Evolutionary conservation across 371 early-diverging fungal genomes (phyloP).

Genomic region (Lichtheimia corymbifera): DNA sequence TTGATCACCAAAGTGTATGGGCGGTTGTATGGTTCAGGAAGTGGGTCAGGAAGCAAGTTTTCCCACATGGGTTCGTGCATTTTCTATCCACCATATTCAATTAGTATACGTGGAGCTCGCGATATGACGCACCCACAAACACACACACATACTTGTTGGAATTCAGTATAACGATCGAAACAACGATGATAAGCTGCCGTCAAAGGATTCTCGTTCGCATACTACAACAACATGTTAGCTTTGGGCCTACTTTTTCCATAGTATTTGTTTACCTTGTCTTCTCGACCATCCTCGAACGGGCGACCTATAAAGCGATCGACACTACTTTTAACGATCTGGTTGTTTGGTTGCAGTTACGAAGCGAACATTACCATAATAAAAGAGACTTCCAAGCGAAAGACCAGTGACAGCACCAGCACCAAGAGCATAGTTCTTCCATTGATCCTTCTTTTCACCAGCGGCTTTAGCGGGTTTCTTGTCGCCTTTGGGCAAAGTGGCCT

Average conservation of each 20-base stretch:
- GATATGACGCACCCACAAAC: neutral
- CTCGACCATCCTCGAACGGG: slow-evolving; percentile 33
- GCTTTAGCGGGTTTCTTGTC: slow-evolving; percentile 55
- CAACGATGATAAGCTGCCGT: slow-evolving; percentile 45
- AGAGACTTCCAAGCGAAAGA: slow-evolving; percentile 18
- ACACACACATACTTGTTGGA: slow-evolving; percentile 29
- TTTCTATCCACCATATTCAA: slow-evolving; percentile 19
- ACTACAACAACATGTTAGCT: slow-evolving; percentile 22
- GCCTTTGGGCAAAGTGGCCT: slow-evolving; percentile 49
- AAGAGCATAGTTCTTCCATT: slow-evolving; percentile 30
- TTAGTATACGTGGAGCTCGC: too few species aligned
- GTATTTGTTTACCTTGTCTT: slow-evolving; percentile 31
- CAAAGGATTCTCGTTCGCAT: slow-evolving; percentile 34
- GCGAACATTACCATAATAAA: slow-evolving; percentile 24
- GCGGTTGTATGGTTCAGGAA: slow-evolving; percentile 78
- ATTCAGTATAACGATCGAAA: slow-evolving; percentile 42
- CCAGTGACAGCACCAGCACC: slow-evolving; percentile 25
- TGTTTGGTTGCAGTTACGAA: neutral
- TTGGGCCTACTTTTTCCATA: too few species aligned
- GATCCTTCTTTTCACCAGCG: slow-evolving; percentile 20
- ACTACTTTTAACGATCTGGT: neutral
- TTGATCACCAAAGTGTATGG: slow-evolving; percentile 93
- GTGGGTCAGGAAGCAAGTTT: slow-evolving; percentile 88
- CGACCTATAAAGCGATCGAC: slow-evolving; percentile 17
- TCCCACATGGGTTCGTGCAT: slow-evolving; percentile 71